These are phyloP conservation scores for Echium plantagineum DNA, from an alignment of 257 asterid genomes.

Conservation along the genomic window DNA sequence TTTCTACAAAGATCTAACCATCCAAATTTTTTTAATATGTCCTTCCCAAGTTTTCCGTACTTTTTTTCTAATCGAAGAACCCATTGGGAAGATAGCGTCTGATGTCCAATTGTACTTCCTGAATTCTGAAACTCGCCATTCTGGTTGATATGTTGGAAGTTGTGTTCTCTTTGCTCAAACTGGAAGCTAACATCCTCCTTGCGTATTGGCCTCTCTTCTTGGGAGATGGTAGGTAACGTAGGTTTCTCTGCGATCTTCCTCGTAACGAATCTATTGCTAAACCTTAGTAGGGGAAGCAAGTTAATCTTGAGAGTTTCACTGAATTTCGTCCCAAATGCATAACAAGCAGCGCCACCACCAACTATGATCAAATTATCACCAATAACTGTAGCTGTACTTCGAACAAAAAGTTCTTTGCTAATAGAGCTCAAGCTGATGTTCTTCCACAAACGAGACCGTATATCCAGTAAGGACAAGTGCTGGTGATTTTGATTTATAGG, in stretches of 20 bases:
- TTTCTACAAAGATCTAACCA: conserved; percentile 90
- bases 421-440: conserved; percentile 36
- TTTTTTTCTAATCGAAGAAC: conserved; percentile 54
- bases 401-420: conserved; percentile 65
- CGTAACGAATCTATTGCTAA: conserved; percentile 15
- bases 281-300: conserved; percentile 39
- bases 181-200: conserved; percentile 13
- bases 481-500: conserved; percentile 54
- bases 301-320: conserved; percentile 59
- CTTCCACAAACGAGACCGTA: conserved; percentile 55
- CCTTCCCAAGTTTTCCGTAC: conserved; percentile 71
- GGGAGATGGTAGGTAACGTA: conserved; percentile 11
- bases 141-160: conserved; percentile 17
- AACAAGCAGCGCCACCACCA: conserved; percentile 98
- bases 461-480: conserved; percentile 48
- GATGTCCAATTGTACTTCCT: conserved; percentile 18
- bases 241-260: conserved; percentile 17
- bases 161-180: conserved; percentile 15
- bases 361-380: conserved; percentile 55
- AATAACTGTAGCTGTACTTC: conserved; percentile 56
- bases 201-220: conserved; percentile 8
- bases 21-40: conserved; percentile 63
- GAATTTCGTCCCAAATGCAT: conserved; percentile 97
- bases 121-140: conserved; percentile 24
- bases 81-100: conserved; percentile 26